Evolutionary conservation across 2,329 filamentous ascomycete genomes (phyloP).

Genomic region (Biscogniauxia marginata): DNA sequence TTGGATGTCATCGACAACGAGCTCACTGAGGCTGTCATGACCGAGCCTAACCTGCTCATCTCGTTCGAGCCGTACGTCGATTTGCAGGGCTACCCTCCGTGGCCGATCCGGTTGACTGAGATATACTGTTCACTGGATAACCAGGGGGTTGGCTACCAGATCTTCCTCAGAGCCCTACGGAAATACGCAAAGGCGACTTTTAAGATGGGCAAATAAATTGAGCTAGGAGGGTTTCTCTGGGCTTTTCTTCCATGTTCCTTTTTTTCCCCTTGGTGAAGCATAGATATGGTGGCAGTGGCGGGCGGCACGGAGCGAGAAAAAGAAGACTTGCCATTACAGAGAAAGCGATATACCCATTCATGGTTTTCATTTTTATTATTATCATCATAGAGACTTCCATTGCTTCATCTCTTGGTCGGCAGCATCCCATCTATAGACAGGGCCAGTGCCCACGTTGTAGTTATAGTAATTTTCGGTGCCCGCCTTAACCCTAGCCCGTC

Average conservation of each 20-base stretch:
- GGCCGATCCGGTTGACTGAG: constrained; percentile 93
- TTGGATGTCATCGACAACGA: constrained; percentile 87
- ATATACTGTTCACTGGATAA: constrained; percentile 81
- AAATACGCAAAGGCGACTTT: constrained; percentile 87
- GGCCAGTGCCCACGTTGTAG: constrained; percentile 74
- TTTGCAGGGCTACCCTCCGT: constrained; percentile 89
- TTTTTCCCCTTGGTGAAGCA: neutral
- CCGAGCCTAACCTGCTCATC: constrained; percentile 85
- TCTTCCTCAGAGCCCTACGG: constrained; percentile 82
- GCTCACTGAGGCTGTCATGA: constrained; percentile 74
- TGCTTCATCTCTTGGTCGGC: constrained; percentile 48
- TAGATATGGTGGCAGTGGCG: neutral
- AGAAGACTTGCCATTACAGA: constrained; percentile 1
- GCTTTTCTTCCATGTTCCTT: neutral
- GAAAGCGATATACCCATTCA: constrained; percentile 17
- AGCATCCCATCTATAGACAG: constrained; percentile 67
- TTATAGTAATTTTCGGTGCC: constrained; percentile 83
- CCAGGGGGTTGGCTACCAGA: constrained; percentile 85
- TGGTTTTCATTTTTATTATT: neutral
- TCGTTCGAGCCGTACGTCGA: constrained; percentile 82
- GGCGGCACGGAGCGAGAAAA: constrained; percentile 1
- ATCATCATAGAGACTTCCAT: constrained; percentile 28
- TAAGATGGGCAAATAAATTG: constrained; percentile 65
- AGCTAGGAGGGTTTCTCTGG: neutral
- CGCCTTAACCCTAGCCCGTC: constrained; percentile 66